Base-by-base conservation (phyloP, 163 green algal species). In the Scenedesmus sp. region DNA sequence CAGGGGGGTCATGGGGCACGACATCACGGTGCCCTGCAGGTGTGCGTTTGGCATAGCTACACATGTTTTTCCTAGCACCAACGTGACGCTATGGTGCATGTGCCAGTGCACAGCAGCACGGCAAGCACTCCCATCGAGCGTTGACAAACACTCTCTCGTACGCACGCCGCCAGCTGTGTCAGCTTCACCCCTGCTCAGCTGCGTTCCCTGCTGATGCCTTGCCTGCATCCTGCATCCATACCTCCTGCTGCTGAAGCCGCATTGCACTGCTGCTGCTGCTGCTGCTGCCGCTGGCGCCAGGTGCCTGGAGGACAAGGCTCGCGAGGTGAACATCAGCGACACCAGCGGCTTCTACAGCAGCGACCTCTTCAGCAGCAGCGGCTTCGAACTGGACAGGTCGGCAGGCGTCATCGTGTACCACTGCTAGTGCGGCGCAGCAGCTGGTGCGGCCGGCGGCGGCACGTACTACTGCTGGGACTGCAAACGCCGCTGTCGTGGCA, bases 311-410 rank as follows among this genome's bases (percentile, higher is more conserved):
- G 96, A 98, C 77, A 95, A 96, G 82, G 96, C 95, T 46, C 92
- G 95, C 7, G 96, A 99, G 94, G 92, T 96, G 52, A 96, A 98
- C 79, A 96, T 98, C 54, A 55, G 73, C 0, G 95, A 98, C 94
- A 82, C 98, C 23, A 54, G 91, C 34, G 92, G 93, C 23, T 97
- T 99, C 85, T 96, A 96, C 46, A 46, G 54, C 8, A 96, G 90
- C 82, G 23, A 13, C 34, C 62, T 93, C 16, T 98, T 98, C 92
- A 66, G 13, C 0, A 57, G 84, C 2, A 93, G 92, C 62, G 96
- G 96, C 74, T 99, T 99, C 91, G 2, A 88, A 46, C 92, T 97
- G 60, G 92, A 91, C 23, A 34, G 79, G 10, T 91, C 82, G 59
- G 87, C 74, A 26, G 90, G 89, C 88, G 34, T 66, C 85, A 96